phyloP scores from a whole-genome alignment of 2,329 filamentous ascomycete genomes.

The Coleophoma crateriformis region DNA sequence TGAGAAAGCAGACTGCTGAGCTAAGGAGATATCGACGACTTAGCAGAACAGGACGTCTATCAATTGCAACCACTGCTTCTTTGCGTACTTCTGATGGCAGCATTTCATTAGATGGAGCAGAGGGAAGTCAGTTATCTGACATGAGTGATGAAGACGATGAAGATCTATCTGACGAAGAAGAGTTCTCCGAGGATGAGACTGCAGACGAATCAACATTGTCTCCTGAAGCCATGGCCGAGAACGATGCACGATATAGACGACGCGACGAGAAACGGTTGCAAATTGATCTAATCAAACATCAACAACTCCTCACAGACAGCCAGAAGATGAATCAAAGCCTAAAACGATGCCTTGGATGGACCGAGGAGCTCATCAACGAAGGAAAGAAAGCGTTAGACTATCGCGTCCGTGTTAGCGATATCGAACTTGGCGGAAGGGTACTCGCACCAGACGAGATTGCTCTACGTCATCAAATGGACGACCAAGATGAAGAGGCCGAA shows the following conservation, averaged over 20 bases:
- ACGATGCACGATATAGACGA: slow-evolving; percentile 50
- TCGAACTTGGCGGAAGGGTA: slow-evolving; percentile 76
- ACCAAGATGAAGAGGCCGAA: slow-evolving; percentile 20
- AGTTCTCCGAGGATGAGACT: slow-evolving; percentile 44
- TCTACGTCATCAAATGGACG: slow-evolving; percentile 12
- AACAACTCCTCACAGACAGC: slow-evolving; percentile 80
- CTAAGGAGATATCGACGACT: slow-evolving; percentile 81
- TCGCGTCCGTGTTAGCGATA: slow-evolving; percentile 70
- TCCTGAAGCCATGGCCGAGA: slow-evolving; percentile 33
- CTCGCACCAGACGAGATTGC: slow-evolving; percentile 64
- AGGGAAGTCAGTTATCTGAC: slow-evolving; percentile 34
- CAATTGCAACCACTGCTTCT: slow-evolving; percentile 45
- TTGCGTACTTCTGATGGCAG: slow-evolving; percentile 38
- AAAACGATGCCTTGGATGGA: slow-evolving; percentile 82
- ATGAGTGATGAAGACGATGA: slow-evolving; percentile 44
- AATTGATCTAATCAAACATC: slow-evolving; percentile 81
- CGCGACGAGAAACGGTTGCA: slow-evolving; percentile 79
- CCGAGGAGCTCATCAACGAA: slow-evolving; percentile 84
- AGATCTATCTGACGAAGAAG: slow-evolving; percentile 36
- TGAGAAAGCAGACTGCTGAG: slow-evolving; percentile 87
- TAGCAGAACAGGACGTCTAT: slow-evolving; percentile 73
- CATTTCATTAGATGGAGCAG: slow-evolving; percentile 34
- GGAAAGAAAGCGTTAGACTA: slow-evolving; percentile 85
- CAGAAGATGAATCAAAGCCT: slow-evolving; percentile 95
- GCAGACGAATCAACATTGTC: slow-evolving; percentile 26